These are phyloP conservation scores for Marasmius oreades DNA, from an alignment of 1,284 basidiomycete genomes.

Conservation along the genomic window DNA sequence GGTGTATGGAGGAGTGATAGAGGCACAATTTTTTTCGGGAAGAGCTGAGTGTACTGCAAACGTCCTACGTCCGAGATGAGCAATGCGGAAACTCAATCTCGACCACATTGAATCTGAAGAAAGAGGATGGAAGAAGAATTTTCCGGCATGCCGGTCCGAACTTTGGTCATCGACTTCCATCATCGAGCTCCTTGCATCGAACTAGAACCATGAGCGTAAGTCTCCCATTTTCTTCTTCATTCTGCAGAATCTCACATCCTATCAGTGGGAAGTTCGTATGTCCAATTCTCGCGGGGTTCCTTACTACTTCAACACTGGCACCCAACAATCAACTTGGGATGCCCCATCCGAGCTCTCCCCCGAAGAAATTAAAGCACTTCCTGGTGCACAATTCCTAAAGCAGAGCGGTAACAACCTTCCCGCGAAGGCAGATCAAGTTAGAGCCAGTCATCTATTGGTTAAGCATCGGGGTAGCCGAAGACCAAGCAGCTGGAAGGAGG, in stretches of 20 bases:
- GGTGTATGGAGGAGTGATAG: conserved; percentile 88
- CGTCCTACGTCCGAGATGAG: conserved; percentile 15
- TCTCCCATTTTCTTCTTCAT: background rate
- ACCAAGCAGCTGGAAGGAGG: conserved; percentile 92
- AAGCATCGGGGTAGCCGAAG: conserved; percentile 89
- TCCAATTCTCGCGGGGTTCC: conserved; percentile 77
- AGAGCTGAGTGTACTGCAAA: conserved; percentile 55
- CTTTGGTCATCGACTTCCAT: background rate
- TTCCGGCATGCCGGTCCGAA: background rate
- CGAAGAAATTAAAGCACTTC: conserved; percentile 61
- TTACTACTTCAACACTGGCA: conserved; percentile 85
- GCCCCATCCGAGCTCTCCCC: conserved; percentile 63
- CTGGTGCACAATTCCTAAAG: conserved; percentile 61
- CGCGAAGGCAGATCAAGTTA: conserved; percentile 56
- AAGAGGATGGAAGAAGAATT: background rate
- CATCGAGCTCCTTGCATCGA: background rate
- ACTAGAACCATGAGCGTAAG: background rate
- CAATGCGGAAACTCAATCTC: background rate
- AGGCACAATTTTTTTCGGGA: conserved; percentile 66
- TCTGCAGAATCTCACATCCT: background rate
- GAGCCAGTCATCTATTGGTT: conserved; percentile 92
- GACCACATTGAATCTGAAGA: background rate
- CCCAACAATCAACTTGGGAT: conserved; percentile 82
- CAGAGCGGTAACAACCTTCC: conserved; percentile 27
- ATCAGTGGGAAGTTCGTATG: conserved; percentile 77